Evolutionary conservation across 1,284 basidiomycete genomes (phyloP).

Genomic region (Boletellus deceptivus): DNA sequence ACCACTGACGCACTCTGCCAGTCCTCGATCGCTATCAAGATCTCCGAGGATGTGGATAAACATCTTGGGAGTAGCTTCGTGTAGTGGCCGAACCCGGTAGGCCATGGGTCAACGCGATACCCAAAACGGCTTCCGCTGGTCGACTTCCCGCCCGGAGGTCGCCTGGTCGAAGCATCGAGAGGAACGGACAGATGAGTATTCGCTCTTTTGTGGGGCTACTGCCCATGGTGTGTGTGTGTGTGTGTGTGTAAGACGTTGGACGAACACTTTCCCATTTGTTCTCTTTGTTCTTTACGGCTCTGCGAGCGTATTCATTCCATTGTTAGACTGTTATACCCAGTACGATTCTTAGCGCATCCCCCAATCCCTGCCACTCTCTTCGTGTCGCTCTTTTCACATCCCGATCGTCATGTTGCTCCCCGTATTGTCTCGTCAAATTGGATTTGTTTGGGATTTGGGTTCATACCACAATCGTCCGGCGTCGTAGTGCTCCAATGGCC

Average conservation of each 20-base stretch:
- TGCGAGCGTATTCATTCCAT: neutral
- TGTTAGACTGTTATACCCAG: neutral
- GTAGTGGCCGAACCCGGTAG: too few relatives aligned
- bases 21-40: conserved; percentile 20
- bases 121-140: too few relatives aligned
- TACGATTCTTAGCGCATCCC: neutral
- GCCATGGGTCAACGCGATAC: too few relatives aligned
- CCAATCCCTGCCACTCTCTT: conserved; percentile 2
- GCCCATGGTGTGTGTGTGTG: too few relatives aligned
- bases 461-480: neutral
- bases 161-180: too few relatives aligned
- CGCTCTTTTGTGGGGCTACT: neutral
- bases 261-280: neutral
- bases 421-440: too few relatives aligned
- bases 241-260: neutral
- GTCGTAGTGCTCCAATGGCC: neutral
- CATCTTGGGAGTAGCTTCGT: conserved; percentile 3
- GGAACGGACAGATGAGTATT: too few relatives aligned
- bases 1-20: conserved; percentile 1
- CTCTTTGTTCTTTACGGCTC: neutral
- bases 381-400: neutral
- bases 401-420: neutral
- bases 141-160: too few relatives aligned
- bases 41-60: conserved; percentile 17
- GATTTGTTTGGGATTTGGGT: too few relatives aligned